Conservation (phyloP, 192 early-diverging fungal species). For the Backusella tarrabulga region DNA sequence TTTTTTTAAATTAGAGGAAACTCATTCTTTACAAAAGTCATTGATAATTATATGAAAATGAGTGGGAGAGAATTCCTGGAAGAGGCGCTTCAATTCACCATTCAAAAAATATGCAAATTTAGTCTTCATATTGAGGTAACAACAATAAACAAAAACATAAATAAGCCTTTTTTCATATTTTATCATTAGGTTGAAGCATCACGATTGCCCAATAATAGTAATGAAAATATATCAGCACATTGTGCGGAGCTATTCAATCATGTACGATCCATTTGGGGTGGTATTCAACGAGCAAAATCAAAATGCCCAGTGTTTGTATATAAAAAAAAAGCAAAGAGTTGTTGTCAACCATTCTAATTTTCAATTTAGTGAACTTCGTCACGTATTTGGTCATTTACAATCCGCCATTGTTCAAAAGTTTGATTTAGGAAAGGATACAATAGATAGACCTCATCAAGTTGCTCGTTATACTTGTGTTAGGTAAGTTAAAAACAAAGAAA, state of each 20-base stretch:
- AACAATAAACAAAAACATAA: background rate
- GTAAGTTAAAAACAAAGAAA: background rate
- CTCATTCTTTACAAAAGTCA: slow-evolving; percentile 62
- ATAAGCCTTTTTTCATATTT: background rate
- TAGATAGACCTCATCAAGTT: slow-evolving; percentile 13
- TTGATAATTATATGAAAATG: slow-evolving; percentile 71
- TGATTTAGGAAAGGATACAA: slow-evolving; percentile 13
- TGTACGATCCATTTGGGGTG: slow-evolving; percentile 36
- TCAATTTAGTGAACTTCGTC: slow-evolving; percentile 42
- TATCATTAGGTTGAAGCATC: slow-evolving; percentile 31
- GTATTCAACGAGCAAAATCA: slow-evolving; percentile 45
- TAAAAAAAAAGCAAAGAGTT: background rate
- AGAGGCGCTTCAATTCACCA: slow-evolving; percentile 60
- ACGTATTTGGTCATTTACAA: slow-evolving; percentile 46
- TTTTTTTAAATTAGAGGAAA: slow-evolving; percentile 45
- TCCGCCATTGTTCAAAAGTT: slow-evolving; percentile 42
- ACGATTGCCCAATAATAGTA: slow-evolving; percentile 21
- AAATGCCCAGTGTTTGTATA: slow-evolving; percentile 28
- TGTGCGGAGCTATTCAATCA: slow-evolving; percentile 49
- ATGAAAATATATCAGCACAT: slow-evolving; percentile 40
- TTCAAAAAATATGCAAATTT: slow-evolving; percentile 50
- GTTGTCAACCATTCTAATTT: too few species aligned
- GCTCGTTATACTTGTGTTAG: slow-evolving; percentile 43
- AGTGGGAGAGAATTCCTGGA: slow-evolving; percentile 61
- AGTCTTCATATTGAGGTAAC: slow-evolving; percentile 60